A percentile compares a stretch with the other conserved stretches of the same genome.
These are phyloP conservation scores for Platanus orientalis DNA, from an alignment of 164 flowering plant genomes.

Conservation along the genomic window DNA sequence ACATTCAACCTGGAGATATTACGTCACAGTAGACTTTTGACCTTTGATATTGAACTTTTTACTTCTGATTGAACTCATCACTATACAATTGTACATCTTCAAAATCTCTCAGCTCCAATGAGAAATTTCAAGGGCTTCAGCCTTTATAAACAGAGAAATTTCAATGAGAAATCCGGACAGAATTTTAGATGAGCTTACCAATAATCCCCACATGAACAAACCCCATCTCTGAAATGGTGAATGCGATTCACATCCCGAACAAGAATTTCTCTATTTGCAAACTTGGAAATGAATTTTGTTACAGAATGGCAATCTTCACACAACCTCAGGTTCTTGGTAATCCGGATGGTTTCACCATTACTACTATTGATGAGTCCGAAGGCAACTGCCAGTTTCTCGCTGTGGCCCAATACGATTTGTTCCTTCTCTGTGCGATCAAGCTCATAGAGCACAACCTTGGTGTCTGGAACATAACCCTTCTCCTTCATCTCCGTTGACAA, in stretches of 20 bases:
- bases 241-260: constrained; percentile 79
- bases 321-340: constrained; percentile 75
- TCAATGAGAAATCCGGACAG: too few species aligned
- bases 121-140: too few species aligned
- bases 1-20: too few species aligned
- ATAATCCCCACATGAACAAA: constrained; percentile 85
- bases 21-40: too few species aligned
- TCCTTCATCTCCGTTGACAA: constrained; percentile 65
- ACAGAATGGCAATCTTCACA: constrained; percentile 82
- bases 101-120: too few species aligned
- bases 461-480: constrained; percentile 62
- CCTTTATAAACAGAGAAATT: too few species aligned
- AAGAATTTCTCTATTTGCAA: constrained; percentile 61
- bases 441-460: constrained; percentile 62
- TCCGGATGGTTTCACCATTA: constrained; percentile 61
- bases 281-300: constrained; percentile 68
- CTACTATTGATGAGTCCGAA: constrained; percentile 67
- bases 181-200: constrained; percentile 37
- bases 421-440: constrained; percentile 65
- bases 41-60: too few species aligned
- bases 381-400: constrained; percentile 79
- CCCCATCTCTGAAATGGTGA: constrained; percentile 76
- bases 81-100: too few species aligned
- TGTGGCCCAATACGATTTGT: constrained; percentile 60
- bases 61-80: too few species aligned